phyloP scores from a whole-genome alignment of 257 asterid species.

The Scutellaria baicalensis region DNA sequence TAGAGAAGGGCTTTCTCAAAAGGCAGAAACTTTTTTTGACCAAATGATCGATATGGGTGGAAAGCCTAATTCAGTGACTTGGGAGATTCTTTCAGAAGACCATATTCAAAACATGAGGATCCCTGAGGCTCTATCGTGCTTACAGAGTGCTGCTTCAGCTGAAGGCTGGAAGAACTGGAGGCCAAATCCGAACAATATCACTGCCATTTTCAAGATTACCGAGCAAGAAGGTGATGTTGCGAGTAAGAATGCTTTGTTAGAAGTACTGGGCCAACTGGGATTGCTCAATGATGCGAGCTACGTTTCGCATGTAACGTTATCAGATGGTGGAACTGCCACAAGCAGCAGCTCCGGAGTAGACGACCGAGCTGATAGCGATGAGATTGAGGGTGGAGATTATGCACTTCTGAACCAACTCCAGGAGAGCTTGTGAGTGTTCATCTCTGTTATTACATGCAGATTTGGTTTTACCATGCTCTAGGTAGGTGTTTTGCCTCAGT shows the following conservation, averaged over 20 bases:
- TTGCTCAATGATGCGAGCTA: conserved; percentile 50
- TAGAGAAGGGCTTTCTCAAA: conserved; percentile 46
- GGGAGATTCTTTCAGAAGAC: conserved; percentile 80
- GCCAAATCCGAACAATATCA: conserved; percentile 52
- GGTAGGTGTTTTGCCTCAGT: neutral
- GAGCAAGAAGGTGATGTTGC: conserved; percentile 46
- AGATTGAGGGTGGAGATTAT: conserved; percentile 24
- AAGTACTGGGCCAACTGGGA: conserved; percentile 46
- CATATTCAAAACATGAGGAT: conserved; percentile 47
- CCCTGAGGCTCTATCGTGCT: conserved; percentile 69
- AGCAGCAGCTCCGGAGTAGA: conserved; percentile 8
- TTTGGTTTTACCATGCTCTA: neutral
- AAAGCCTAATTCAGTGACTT: conserved; percentile 65
- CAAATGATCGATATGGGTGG: conserved; percentile 67
- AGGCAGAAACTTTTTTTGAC: conserved; percentile 52
- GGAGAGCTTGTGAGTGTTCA: conserved; percentile 46
- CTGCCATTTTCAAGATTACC: conserved; percentile 39
- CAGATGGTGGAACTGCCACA: conserved; percentile 15
- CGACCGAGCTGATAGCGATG: conserved; percentile 25
- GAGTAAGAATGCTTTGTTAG: conserved; percentile 45
- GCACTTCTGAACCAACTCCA: conserved; percentile 45
- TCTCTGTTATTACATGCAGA: neutral
- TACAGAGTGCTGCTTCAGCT: conserved; percentile 49
- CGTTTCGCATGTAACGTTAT: conserved; percentile 36
- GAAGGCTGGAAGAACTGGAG: conserved; percentile 67